These are phyloP conservation scores for Talaromyces sp. DNA, from an alignment of 2,329 filamentous ascomycete species.

Conservation along the genomic window DNA sequence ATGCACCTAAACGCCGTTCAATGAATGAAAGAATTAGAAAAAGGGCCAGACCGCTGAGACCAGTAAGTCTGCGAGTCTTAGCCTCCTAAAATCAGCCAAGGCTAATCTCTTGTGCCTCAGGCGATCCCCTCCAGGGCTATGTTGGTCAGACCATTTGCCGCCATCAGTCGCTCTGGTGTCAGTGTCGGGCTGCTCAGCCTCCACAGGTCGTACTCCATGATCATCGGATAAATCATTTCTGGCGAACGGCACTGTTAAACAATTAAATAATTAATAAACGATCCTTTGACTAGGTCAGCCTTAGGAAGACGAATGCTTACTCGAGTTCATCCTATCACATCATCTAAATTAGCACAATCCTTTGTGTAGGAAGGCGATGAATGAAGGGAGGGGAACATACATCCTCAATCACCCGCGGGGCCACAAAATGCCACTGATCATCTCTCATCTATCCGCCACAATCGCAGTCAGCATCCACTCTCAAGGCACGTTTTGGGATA, in stretches of 20 bases:
- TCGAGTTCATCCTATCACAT: conserved; percentile 13
- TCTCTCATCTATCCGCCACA: conserved; percentile 18
- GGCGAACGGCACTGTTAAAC: background rate
- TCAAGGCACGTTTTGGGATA: background rate
- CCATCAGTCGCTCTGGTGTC: background rate
- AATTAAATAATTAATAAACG: background rate
- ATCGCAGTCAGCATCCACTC: background rate
- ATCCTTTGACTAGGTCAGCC: background rate
- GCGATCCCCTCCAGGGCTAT: background rate
- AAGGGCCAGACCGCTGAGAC: background rate
- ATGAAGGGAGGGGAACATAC: background rate
- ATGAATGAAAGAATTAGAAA: background rate
- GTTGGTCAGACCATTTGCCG: background rate
- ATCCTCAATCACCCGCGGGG: conserved; percentile 20
- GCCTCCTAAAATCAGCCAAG: conserved; percentile 11
- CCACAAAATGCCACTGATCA: conserved; percentile 20
- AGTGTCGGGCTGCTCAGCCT: conserved; percentile 1
- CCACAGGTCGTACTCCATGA: background rate
- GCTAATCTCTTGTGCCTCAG: background rate
- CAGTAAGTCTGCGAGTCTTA: background rate
- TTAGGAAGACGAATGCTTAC: background rate
- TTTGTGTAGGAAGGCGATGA: too few species aligned
- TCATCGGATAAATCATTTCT: background rate
- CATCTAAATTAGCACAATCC: too few species aligned
- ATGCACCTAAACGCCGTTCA: background rate